Evolutionary conservation across 2,329 filamentous ascomycete genomes (phyloP).

Genomic region (Fusarium xylarioides): DNA sequence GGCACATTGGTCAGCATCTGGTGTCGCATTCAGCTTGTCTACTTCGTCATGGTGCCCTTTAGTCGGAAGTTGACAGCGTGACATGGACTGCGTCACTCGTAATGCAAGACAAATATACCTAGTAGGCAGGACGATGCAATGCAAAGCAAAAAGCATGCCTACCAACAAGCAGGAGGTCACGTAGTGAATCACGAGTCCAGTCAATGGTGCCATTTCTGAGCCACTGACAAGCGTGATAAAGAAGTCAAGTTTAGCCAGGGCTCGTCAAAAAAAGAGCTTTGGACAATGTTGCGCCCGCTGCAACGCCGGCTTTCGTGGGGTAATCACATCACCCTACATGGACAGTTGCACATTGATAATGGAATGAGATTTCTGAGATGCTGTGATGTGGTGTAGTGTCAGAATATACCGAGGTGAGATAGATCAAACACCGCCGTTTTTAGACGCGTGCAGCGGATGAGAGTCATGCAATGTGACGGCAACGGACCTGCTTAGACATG

Average conservation of each 20-base stretch:
- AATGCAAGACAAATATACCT: conserved; percentile 10
- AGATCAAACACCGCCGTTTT: conserved; percentile 2
- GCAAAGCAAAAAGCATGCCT: conserved; percentile 18
- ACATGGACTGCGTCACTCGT: conserved; percentile 34
- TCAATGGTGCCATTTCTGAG: conserved; percentile 36
- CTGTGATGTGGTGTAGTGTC: conserved; percentile 5
- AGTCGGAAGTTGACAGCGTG: conserved; percentile 16
- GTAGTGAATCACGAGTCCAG: conserved; percentile 21
- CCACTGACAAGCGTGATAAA: conserved; percentile 20
- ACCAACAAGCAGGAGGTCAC: conserved; percentile 22
- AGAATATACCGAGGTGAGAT: conserved; percentile 18
- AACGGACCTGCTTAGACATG: conserved; percentile 15
- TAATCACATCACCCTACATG: conserved; percentile 25
- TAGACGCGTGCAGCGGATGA: conserved; percentile 24
- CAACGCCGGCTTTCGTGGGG: conserved; percentile 35
- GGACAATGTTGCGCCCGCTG: conserved; percentile 32
- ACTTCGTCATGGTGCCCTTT: conserved; percentile 15
- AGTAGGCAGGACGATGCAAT: conserved; percentile 15
- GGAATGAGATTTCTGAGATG: conserved; percentile 14
- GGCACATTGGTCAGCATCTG: conserved; percentile 3
- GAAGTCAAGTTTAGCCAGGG: conserved; percentile 10
- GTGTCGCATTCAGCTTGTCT: conserved; percentile 14
- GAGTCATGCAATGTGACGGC: conserved; percentile 29
- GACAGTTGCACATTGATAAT: conserved; percentile 8
- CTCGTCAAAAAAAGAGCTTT: conserved; percentile 6